Evolutionary conservation across 106 monocot species (phyloP).

Genomic region (Apostasia ramifera): DNA sequence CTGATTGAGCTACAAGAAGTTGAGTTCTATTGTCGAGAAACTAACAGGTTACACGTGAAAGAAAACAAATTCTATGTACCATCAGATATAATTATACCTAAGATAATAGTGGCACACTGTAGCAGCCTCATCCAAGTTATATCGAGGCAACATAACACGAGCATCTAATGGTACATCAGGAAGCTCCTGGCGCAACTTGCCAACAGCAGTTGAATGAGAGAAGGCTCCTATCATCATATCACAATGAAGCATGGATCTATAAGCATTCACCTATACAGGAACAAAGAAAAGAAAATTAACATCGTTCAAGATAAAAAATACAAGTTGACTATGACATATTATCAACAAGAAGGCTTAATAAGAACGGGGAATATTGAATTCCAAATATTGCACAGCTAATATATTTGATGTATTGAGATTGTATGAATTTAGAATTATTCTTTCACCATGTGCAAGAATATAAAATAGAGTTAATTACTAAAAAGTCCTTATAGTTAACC

Average conservation of each 20-base stretch:
- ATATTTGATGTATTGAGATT: too few relatives aligned
- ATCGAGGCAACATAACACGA: conserved; percentile 76
- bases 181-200: conserved; percentile 81
- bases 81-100: conserved; percentile 37
- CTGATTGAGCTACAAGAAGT: neutral
- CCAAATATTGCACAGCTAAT: too few relatives aligned
- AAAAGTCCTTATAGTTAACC: too few relatives aligned
- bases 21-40: neutral
- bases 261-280: conserved; percentile 66
- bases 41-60: neutral
- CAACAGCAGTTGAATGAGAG: conserved; percentile 98
- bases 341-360: too few relatives aligned
- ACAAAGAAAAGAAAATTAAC: neutral
- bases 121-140: conserved; percentile 79
- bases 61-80: neutral
- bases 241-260: conserved; percentile 85
- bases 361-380: too few relatives aligned
- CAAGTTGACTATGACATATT: too few relatives aligned
- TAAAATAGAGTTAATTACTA: too few relatives aligned
- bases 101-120: conserved; percentile 87
- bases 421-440: too few relatives aligned
- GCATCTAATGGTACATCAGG: conserved; percentile 87
- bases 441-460: too few relatives aligned
- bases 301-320: neutral
- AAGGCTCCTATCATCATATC: conserved; percentile 99